Evolutionary conservation across 1,284 basidiomycete genomes (phyloP), one percentile per base, ranked within the genome.

Genomic region (Sporisorium iseilematis-ciliati): DNA sequence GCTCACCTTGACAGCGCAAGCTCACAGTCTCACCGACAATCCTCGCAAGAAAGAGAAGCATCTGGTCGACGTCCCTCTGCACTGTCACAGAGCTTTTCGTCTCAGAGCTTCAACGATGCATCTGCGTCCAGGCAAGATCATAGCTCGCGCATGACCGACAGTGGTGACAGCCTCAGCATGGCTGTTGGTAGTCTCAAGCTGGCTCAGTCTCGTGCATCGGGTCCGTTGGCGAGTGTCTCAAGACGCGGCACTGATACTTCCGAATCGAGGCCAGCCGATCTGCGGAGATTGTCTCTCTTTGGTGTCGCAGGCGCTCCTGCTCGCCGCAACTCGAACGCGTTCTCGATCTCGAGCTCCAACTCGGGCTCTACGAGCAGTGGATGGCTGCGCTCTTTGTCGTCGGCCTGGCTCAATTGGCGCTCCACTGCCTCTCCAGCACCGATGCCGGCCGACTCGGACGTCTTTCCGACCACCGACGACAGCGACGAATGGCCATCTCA

Each of bases 321-420:
- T 20, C 68, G 68, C 23, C 71, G 68, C 43, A 59, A 69, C 53
- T 78, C 75, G 72, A 72, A 58, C n/a, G 66, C 72, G 3, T 31
- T 65, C 21, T 65, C 65, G 8, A 58, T 69, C 35, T 69, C 66
- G 25, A 68, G 78, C 42, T 67, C 64, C 48, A 64, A 55, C 25
- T 71, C 67, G 14, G 60, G 71, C 21, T 65, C 67, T 8, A 64
- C 54, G 16, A 68, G 52, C 31, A 70, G 75, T n/a, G 71, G 70
- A 7, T 79, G 77, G 77, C 63, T 79, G 29, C 65, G 71, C 12
- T 79, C 77, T 4, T 51, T 79, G 21, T 76, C 75, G 11, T 74
- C 74, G 10, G 77, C 71, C 7, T 79, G 77, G 77, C 64, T 65
- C 51, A 73, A 75, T 12, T 65, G 71, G 66, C 68, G 77, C 38